Evolutionary conservation across 83 land plant species (phyloP).

Genomic region (Diphasiastrum complanatum): DNA sequence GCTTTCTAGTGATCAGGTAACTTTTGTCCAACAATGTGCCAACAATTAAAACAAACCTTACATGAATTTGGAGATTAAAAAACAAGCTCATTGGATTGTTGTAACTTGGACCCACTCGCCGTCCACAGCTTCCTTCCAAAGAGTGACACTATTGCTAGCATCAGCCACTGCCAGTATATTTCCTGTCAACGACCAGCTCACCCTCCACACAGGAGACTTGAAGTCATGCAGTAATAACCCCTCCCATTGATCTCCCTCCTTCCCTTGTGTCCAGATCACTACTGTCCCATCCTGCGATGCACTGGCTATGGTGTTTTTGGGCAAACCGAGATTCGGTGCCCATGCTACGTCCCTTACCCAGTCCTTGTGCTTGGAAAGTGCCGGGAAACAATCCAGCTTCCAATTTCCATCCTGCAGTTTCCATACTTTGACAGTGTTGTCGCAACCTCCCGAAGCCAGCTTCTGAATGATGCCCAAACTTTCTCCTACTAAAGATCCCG

Average conservation of each 20-base stretch:
- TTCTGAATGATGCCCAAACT: slow-evolving; percentile 56
- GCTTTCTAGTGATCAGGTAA: too few species aligned
- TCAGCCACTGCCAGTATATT: slow-evolving; percentile 77
- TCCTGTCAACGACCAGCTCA: slow-evolving; percentile 86
- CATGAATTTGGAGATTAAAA: too few species aligned
- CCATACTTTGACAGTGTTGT: slow-evolving; percentile 89
- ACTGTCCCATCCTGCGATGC: slow-evolving; percentile 92
- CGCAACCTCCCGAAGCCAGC: slow-evolving; percentile 83
- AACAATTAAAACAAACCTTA: too few species aligned
- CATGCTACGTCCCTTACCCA: slow-evolving; percentile 94
- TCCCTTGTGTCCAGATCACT: slow-evolving; percentile 67
- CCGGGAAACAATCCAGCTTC: slow-evolving; percentile 86
- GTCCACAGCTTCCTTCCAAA: slow-evolving; percentile 91
- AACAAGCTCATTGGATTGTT: slow-evolving; percentile 46
- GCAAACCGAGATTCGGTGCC: slow-evolving; percentile 91
- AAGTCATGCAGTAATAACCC: slow-evolving; percentile 64
- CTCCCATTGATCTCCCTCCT: slow-evolving; percentile 82
- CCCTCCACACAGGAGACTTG: slow-evolving; percentile 77
- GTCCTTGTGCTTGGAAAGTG: slow-evolving; percentile 68
- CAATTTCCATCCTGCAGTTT: slow-evolving; percentile 57
- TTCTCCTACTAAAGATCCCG: slow-evolving; percentile 65
- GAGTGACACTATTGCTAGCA: slow-evolving; percentile 74
- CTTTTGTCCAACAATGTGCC: too few species aligned
- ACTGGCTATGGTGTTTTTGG: slow-evolving; percentile 79
- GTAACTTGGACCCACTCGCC: slow-evolving; percentile 88